Evolutionary conservation across 164 flowering plant species (phyloP), one percentile per base, ranked within the genome.

Genomic region (Vitis cinerea): DNA sequence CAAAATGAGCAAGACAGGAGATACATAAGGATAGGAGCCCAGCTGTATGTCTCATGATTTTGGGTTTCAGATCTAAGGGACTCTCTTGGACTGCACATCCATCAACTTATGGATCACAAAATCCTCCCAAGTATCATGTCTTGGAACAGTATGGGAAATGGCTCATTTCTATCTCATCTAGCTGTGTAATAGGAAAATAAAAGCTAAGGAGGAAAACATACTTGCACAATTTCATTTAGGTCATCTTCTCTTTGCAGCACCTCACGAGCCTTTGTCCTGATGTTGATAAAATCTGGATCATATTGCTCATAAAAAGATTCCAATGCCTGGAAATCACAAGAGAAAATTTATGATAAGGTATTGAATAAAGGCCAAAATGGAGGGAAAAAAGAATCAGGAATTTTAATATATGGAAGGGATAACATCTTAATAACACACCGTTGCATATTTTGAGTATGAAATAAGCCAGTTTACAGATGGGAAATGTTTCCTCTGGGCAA

Each of bases 401-500:
- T 37, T 52, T n/a, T 2, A 50, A 15, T 14, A 50, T 8, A 59
- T 16, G 19, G 23, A 63, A 16, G 27, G 56, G 52, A 1, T 10
- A 68, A 48, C 15, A 69, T 56, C 17, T 71, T 15, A 64, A 8
- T 44, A 74, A 78, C 84, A 53, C 64, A 95, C 99, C 81, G 83
- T 74, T 69, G 99, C 83, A 79, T 95, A 95, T 79, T 95, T 95
- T 7, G 99, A 95, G 82, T 93, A 93, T 47, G 99, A 95, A 71
- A 95, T 95, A 31, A 93, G 94, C 99, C 99, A 95, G 77, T 95
- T 95, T 5, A 95, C 99, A 71, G 99, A 93, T 15, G 99, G 99
- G 71, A 95, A 95, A 83, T 95, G 99, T 72, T 95, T 95, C 80
- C 98, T 88, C 81, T 95, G 99, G n/a, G 99, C 99, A 76, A 95